Base-by-base conservation (phyloP, 768 basidiomycete species). In the Leccinellum rugosiceps region DNA sequence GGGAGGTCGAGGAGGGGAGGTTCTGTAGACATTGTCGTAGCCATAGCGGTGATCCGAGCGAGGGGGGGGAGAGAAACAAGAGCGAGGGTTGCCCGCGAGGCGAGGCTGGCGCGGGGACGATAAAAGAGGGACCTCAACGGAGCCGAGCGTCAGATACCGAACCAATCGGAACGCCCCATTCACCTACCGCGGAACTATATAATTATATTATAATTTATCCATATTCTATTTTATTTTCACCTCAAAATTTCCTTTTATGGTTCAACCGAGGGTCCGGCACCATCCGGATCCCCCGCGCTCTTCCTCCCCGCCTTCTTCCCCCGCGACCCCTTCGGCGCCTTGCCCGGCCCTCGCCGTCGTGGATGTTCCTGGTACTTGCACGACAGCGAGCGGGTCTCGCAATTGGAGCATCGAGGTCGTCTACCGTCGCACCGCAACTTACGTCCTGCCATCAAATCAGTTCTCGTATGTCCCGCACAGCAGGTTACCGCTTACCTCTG, bases 391-490 rank as follows among this genome's bases (percentile, higher is more conserved):
- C 87, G 84, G 31, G 77, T 77, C 19, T 63, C 68, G 71, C 90
- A 92, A 66, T 87, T 85, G 7, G 74, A 76, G 62, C 89, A 92
- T 6, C 74, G 70, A 30, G 89, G 90, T 60, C 75, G 78, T 2
- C 71, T 76, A 3, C 88, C 88, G 65, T 88, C 85, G 73, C 90
- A 92, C 25, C 83, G 79, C 56, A 92, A 80, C 71, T 92, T 92
- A 54, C 89, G 83, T 45, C 80, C 89, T 92, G 13, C 11, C 13
- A 28, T 28, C 32, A 32, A 6, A 32, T 13, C 31, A 31, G 31
- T 10, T 6, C 9, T 23, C 25, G 25, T 25, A 25, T 25, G 25
- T 25, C 10, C 23, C 28, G n/a, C n/a, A 21, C 43, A 41, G 38
- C 52, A 45, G 52, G 28, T 14, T 15, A 10, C 52, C 25, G 66